These are phyloP conservation scores for Apiosordaria backusii DNA, from an alignment of 495 filamentous ascomycete species.

Conservation along the genomic window DNA sequence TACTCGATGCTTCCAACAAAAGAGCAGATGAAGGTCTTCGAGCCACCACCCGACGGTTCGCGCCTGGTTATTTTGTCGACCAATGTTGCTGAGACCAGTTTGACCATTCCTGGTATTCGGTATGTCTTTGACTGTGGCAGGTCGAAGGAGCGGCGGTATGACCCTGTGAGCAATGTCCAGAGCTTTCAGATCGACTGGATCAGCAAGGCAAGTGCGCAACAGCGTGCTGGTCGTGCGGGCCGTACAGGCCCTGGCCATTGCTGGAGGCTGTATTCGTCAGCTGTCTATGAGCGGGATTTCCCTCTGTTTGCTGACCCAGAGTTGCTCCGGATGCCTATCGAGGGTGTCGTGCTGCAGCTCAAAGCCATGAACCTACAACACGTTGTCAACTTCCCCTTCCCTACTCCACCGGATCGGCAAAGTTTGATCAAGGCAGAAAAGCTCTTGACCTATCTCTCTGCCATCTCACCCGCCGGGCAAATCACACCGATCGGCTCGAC, in stretches of 20 bases:
- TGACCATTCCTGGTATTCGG: constrained; percentile 92
- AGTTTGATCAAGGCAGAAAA: constrained; percentile 83
- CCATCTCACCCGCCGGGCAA: constrained; percentile 62
- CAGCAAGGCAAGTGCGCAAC: constrained; percentile 92
- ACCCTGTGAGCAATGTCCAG: constrained; percentile 81
- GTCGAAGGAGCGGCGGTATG: constrained; percentile 85
- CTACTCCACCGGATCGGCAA: constrained; percentile 78
- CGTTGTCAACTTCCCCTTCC: constrained; percentile 95
- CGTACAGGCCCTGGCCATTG: constrained; percentile 95
- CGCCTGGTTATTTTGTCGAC: constrained; percentile 90
- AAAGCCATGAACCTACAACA: constrained; percentile 92
- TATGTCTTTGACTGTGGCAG: constrained; percentile 95
- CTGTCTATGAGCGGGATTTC: constrained; percentile 90
- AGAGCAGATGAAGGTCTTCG: constrained; percentile 92
- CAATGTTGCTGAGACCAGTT: constrained; percentile 93
- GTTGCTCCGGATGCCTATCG: constrained; percentile 86
- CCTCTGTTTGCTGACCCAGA: constrained; percentile 82
- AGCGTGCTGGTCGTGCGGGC: constrained; percentile 91
- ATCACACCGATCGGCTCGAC: constrained; percentile 72
- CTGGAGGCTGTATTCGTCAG: constrained; percentile 89
- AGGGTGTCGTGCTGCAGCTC: constrained; percentile 87
- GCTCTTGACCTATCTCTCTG: constrained; percentile 70
- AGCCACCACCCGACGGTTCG: constrained; percentile 76
- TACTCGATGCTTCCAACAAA: constrained; percentile 93
- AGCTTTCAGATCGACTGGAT: constrained; percentile 95